Base-by-base conservation (phyloP, 2,329 filamentous ascomycete species). In the Alternaria sp. region DNA sequence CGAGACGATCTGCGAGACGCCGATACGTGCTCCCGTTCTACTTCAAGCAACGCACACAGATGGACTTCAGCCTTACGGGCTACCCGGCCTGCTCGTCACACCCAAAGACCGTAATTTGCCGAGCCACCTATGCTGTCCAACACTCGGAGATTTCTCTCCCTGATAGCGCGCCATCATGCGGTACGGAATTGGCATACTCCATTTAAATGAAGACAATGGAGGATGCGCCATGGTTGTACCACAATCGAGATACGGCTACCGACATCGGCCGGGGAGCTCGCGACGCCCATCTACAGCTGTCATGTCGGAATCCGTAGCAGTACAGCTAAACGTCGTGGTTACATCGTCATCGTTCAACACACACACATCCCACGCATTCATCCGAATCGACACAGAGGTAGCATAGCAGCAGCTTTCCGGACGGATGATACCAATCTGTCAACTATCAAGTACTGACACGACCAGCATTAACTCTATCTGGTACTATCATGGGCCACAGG, bases 201-300 rank as follows among this genome's bases (percentile, higher is more conserved):
- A 36, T 39, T 23, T 39, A 29, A 14, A n/a, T 23, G 6, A 51
- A 40, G 29, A 42, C n/a, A 33, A 49, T 11, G 13, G 23, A 41
- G 37, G 23, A 39, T 51, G 55, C 55, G 40, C 39, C 44, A 40
- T 58, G 49, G 56, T 50, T 44, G 59, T 59, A 60, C 54, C 36
- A 42, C 58, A 48, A 33, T 51, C 63, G 56, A 46, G 40, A 53
- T 58, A 54, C 23, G 51, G 62, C 54, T 63, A 66, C 69, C 70
- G 64, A 72, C 66, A 64, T 72, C 64, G 67, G 63, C 63, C 60
- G 66, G 56, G 51, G 55, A 26, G 45, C 41, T 57, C 26, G 57
- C 56, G 48, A 60, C 58, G 59, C 63, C 21, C 56, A 62, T 63
- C 59, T 57, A 56, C 60, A 63, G 66, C 48, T 70, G 66, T 66